These are phyloP conservation scores for Fusarium verticillioides DNA, from an alignment of 2,329 filamentous ascomycete genomes.

Conservation along the genomic window DNA sequence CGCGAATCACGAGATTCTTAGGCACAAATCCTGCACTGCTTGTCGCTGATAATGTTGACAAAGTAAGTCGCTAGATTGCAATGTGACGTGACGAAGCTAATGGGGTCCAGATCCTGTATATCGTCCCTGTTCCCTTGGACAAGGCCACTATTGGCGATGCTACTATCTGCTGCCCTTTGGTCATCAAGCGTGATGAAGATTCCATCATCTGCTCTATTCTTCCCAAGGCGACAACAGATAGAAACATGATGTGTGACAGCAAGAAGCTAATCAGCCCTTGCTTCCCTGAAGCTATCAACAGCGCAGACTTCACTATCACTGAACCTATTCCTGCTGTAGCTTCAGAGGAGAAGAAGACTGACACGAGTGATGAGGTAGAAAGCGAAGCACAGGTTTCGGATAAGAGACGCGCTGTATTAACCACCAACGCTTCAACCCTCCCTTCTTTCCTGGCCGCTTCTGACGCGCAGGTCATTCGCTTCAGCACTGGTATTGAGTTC, in stretches of 20 bases:
- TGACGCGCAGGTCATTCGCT: background rate
- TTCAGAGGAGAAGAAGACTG: fast-evolving
- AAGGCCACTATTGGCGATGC: conserved; percentile 15
- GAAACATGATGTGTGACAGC: background rate
- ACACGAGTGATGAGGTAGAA: fast-evolving
- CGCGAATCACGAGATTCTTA: background rate
- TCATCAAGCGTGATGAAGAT: background rate
- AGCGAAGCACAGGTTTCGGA: background rate
- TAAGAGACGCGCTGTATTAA: background rate
- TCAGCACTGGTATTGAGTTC: conserved; percentile 5
- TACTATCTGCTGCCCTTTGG: conserved; percentile 7
- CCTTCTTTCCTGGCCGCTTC: background rate
- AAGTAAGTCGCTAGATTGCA: background rate
- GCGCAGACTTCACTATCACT: background rate
- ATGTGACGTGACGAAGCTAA: fast-evolving
- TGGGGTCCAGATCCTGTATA: background rate
- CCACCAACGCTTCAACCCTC: background rate
- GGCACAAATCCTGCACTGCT: background rate
- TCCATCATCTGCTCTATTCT: conserved; percentile 9
- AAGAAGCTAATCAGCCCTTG: background rate
- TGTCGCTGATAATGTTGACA: conserved; percentile 3
- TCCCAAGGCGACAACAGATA: background rate
- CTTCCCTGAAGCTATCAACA: conserved; percentile 11
- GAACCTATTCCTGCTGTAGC: fast-evolving
- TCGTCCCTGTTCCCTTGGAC: conserved; percentile 14